Evolutionary conservation across 306 rosid species (phyloP).

Genomic region (Dryas drummondii): DNA sequence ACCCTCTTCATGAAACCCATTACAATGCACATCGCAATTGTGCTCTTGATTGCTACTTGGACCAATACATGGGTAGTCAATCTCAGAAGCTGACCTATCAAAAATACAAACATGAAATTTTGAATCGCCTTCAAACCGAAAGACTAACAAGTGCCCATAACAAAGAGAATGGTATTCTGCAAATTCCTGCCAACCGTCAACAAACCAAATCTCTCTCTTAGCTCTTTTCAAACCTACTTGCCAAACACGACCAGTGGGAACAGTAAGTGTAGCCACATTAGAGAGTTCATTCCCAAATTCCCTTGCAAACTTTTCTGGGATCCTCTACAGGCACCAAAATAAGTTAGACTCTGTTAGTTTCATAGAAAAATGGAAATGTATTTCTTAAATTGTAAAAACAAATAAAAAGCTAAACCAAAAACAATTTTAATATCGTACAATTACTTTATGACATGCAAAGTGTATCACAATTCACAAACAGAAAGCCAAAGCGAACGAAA

Average conservation of each 20-base stretch:
- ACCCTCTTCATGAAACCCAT: not conserved
- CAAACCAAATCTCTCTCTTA: slow-evolving; percentile 12
- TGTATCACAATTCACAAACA: not conserved
- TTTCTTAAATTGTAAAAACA: not conserved
- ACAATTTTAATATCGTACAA: too few species aligned
- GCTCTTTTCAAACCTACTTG: slow-evolving; percentile 21
- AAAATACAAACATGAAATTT: slow-evolving; percentile 26
- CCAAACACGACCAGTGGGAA: slow-evolving; percentile 30
- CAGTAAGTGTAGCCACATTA: not conserved
- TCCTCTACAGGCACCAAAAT: slow-evolving; percentile 12
- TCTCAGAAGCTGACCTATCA: slow-evolving; percentile 20
- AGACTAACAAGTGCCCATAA: slow-evolving; percentile 21
- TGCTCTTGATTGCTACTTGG: not conserved
- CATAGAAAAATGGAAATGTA: not conserved
- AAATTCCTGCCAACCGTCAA: slow-evolving; percentile 20
- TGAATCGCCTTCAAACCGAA: slow-evolving; percentile 26
- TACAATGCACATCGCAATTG: too few species aligned
- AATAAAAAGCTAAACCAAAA: not conserved
- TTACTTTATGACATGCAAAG: too few species aligned
- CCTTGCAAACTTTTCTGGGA: slow-evolving; percentile 10
- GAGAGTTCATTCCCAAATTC: slow-evolving; percentile 18
- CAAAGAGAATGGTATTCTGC: slow-evolving; percentile 14
- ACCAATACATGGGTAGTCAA: slow-evolving; percentile 23
- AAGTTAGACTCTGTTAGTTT: not conserved
- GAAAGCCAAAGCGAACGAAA: too few species aligned